Percentiles rank a stretch among this genome's conserved stretches.
Evolutionary conservation across 371 early-diverging fungal species (phyloP).

Genomic region (Nematocida displodere): DNA sequence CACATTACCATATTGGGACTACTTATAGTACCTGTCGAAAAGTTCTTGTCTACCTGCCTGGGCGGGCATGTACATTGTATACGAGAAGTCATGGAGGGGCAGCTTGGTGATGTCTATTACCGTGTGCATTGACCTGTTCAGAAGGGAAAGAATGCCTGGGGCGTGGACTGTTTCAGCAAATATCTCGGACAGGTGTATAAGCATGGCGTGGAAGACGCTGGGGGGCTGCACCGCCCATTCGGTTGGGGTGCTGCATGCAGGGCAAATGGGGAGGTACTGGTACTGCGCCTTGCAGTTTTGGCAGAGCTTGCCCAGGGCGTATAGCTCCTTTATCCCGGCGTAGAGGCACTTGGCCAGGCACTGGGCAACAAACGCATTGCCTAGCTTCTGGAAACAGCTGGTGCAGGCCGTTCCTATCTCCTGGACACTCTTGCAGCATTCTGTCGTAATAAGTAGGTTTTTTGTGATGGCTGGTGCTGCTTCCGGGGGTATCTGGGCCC

Average conservation of each 20-base stretch:
- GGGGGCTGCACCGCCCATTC: neutral
- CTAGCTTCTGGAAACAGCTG: conserved; percentile 50
- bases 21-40: neutral
- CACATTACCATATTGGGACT: too few relatives aligned
- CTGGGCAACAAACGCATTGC: conserved; percentile 39
- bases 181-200: conserved; percentile 4
- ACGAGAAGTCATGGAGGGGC: conserved; percentile 14
- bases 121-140: neutral
- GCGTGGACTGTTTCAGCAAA: neutral
- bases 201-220: conserved; percentile 13
- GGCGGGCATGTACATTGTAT: conserved; percentile 5
- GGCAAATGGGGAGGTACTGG: conserved; percentile 9
- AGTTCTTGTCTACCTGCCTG: neutral
- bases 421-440: conserved; percentile 61
- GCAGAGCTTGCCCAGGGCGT: conserved; percentile 15
- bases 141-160: neutral
- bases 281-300: conserved; percentile 5
- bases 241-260: neutral
- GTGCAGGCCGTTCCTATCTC: conserved; percentile 34
- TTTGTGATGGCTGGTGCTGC: conserved; percentile 16
- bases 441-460: conserved; percentile 46
- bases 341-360: conserved; percentile 46
- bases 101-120: conserved; percentile 12
- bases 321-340: conserved; percentile 38
- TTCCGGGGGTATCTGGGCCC: neutral